Evolutionary conservation across 176 grass and related monocot species (phyloP).

Genomic region (Urochloa ruziziensis): DNA sequence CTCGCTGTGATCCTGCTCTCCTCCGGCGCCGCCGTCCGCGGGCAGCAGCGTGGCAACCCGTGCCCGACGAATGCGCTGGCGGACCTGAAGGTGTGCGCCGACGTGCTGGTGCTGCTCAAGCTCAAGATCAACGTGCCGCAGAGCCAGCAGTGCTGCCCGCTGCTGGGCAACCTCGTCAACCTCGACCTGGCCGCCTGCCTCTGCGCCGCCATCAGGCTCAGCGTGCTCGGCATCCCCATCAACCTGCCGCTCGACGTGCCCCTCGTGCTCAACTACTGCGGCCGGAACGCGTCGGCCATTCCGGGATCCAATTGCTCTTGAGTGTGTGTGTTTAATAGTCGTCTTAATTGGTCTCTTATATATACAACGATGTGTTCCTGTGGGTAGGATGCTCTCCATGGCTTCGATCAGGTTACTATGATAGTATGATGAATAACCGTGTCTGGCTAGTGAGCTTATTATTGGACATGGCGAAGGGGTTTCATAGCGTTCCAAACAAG

Average conservation of each 20-base stretch:
- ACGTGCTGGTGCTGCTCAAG: constrained; percentile 56
- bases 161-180: constrained; percentile 47
- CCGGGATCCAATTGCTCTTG: constrained; percentile 36
- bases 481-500: not conserved
- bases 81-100: constrained; percentile 51
- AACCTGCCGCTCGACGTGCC: constrained; percentile 62
- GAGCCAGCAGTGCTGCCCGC: constrained; percentile 52
- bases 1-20: constrained; percentile 7
- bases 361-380: not conserved
- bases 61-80: constrained; percentile 54
- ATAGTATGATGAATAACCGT: not conserved
- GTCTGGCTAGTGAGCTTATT: not conserved
- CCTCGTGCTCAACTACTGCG: constrained; percentile 66
- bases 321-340: too few relatives aligned
- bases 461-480: not conserved
- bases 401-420: not conserved
- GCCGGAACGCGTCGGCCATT: constrained; percentile 26
- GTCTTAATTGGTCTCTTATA: too few relatives aligned
- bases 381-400: not conserved
- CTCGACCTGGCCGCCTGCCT: constrained; percentile 55
- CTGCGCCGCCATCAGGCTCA: constrained; percentile 57
- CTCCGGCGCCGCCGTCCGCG: not conserved
- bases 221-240: constrained; percentile 46
- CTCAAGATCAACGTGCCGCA: constrained; percentile 48
- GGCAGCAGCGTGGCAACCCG: constrained; percentile 41